A percentile compares a stretch with the other conserved stretches of the same genome.
Evolutionary conservation across 306 rosid genomes (phyloP).

Genomic region (Amphicarpaea edgeworthii): DNA sequence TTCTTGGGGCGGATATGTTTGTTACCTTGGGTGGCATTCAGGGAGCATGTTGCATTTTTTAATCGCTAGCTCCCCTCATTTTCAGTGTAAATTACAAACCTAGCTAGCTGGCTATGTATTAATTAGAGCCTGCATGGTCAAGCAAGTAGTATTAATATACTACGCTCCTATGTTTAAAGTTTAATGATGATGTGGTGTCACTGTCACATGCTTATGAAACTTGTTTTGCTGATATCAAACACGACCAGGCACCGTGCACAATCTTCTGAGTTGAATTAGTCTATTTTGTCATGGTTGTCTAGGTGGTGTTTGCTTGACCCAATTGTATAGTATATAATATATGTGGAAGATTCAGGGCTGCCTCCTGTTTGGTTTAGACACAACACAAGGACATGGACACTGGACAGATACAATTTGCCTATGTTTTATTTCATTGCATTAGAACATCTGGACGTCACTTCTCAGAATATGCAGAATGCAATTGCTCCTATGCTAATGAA

Average conservation of each 20-base stretch:
- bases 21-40: slow-evolving; percentile 24
- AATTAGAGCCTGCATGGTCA: background rate
- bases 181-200: slow-evolving; percentile 37
- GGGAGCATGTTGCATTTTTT: slow-evolving; percentile 35
- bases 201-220: slow-evolving; percentile 40
- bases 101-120: slow-evolving; percentile 35
- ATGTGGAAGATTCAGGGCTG: slow-evolving; percentile 18
- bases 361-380: slow-evolving; percentile 36
- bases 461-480: background rate
- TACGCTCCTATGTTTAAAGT: background rate
- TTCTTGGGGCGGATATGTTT: slow-evolving; percentile 1
- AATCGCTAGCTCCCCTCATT: background rate
- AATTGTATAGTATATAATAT: slow-evolving; percentile 22
- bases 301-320: slow-evolving; percentile 26
- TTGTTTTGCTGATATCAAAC: slow-evolving; percentile 21
- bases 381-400: slow-evolving; percentile 22
- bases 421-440: background rate
- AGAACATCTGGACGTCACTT: background rate
- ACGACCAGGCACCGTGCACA: slow-evolving; percentile 2
- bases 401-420: background rate
- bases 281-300: slow-evolving; percentile 29
- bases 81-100: slow-evolving; percentile 2
- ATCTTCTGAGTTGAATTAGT: background rate
- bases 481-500: background rate
- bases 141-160: slow-evolving; percentile 5